phyloP scores from a whole-genome alignment of 495 filamentous ascomycete genomes.

The Penicillium paradoxum region DNA sequence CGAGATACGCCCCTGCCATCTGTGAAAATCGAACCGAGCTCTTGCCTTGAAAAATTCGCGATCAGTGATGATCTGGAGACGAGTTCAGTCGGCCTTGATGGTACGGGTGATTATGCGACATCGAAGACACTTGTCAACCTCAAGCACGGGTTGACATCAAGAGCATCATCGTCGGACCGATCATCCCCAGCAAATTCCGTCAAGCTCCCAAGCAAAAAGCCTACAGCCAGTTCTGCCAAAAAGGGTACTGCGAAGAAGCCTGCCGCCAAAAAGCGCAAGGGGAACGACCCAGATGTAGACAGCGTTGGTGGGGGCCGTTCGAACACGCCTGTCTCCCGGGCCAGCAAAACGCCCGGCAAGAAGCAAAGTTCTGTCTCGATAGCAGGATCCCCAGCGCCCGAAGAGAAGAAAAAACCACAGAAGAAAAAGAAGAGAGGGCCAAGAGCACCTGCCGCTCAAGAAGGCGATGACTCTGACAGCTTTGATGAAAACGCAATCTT shows the following conservation, averaged over 20 bases:
- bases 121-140: slow-evolving; percentile 38
- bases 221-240: slow-evolving; percentile 39
- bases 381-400: slow-evolving; percentile 39
- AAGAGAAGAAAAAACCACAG: slow-evolving; percentile 31
- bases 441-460: slow-evolving; percentile 9
- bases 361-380: slow-evolving; percentile 38
- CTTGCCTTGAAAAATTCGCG: slow-evolving; percentile 31
- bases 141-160: slow-evolving; percentile 28
- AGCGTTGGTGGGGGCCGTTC: slow-evolving; percentile 39
- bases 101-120: slow-evolving; percentile 33
- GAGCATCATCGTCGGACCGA: slow-evolving; percentile 22
- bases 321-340: slow-evolving; percentile 46
- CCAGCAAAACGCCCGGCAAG: slow-evolving; percentile 45
- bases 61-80: slow-evolving; percentile 24
- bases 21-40: slow-evolving; percentile 35
- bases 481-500: slow-evolving; percentile 52
- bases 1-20: slow-evolving; percentile 19
- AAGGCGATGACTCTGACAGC: slow-evolving; percentile 41
- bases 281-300: slow-evolving; percentile 42
- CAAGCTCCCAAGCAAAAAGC: slow-evolving; percentile 35
- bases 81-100: slow-evolving; percentile 27
- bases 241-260: slow-evolving; percentile 56
- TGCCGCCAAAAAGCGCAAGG: slow-evolving; percentile 53
- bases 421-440: slow-evolving; percentile 17
- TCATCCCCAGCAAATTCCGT: slow-evolving; percentile 33